Base-by-base conservation (phyloP, 2,329 filamentous ascomycete species). In the Ascochyta viciae-villosae region DNA sequence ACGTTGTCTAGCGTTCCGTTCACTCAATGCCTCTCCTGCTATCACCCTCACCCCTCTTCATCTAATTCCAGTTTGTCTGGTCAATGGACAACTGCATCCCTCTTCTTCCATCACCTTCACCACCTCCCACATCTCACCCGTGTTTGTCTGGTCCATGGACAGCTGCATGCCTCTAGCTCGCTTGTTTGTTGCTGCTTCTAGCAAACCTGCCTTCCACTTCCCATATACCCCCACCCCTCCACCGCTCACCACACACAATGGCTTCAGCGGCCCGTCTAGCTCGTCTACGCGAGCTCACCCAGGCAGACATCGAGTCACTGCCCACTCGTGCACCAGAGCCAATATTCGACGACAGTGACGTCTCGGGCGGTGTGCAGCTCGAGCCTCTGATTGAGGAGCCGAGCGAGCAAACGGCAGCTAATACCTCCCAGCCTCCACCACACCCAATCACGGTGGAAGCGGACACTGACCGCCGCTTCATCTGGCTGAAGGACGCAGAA, bases 231-330 rank as follows among this genome's bases (percentile, higher is more conserved):
- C 34, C 38, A n/a, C 15, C 6, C 49, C 22, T 26, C 42, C 13
- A 37, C 15, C 16, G 22, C 37, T 27, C 45, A 7, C 23, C 42
- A 23, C 53, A 62, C 19, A 23, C 40, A 19, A 73, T 73, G 71
- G 49, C 61, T 23, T 52, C 56, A 7, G 43, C 60, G 7, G 60
- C 60, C 12, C 68, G 67, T 22, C 62, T 74, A 10, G 57, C 65
- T 29, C 67, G 65, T 6, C 61, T 75, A 9, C 53, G 53, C 37
- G 57, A 55, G 39, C 55, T 68, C 5, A 38, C 66, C 0, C 47
- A 67, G 26, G 31, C 51, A 24, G 66, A 75, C 39, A 29, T 75
- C 5, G 50, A 66, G 29, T 63, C 65, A 9, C 51, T 75, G 2
- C 72, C 72, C 37, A 62, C 68, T 33, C 61, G 62, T 24, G 10